phyloP scores from a whole-genome alignment of 179 eudicot species.

The Corrigiola litoralis region DNA sequence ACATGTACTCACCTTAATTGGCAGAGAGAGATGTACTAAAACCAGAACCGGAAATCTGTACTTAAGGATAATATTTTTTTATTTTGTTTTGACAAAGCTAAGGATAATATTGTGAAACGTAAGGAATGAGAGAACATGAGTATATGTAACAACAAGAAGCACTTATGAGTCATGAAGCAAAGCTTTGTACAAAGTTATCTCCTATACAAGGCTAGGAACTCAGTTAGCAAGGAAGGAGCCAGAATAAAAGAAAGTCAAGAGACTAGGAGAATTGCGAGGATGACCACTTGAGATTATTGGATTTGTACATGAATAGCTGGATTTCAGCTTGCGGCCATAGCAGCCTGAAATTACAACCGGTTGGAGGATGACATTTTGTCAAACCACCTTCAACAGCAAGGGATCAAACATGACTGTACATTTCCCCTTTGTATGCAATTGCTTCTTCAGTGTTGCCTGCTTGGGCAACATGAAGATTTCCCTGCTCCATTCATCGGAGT shows the following conservation, averaged over 20 bases:
- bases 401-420: conserved; percentile 22
- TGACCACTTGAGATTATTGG: conserved; percentile 9
- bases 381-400: not conserved
- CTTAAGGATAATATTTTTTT: no score
- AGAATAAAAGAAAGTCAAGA: not conserved
- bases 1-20: no score
- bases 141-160: no score
- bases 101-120: no score
- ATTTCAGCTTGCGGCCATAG: conserved; percentile 2
- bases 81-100: no score
- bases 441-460: conserved; percentile 19
- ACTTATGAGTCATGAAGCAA: no score
- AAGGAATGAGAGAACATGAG: no score
- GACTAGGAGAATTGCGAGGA: not conserved
- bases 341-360: conserved; percentile 19
- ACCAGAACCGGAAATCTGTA: no score
- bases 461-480: not conserved
- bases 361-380: not conserved
- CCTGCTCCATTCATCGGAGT: conserved; percentile 11
- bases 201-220: conserved; percentile 8
- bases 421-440: conserved; percentile 4
- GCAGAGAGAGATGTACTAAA: no score
- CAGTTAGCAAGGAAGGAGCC: not conserved
- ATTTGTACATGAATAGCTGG: conserved; percentile 13
- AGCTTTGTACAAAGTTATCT: conserved; percentile 9